Evolutionary conservation across 805 yeast genomes (phyloP).

Genomic region (Kodamaea restingae): DNA sequence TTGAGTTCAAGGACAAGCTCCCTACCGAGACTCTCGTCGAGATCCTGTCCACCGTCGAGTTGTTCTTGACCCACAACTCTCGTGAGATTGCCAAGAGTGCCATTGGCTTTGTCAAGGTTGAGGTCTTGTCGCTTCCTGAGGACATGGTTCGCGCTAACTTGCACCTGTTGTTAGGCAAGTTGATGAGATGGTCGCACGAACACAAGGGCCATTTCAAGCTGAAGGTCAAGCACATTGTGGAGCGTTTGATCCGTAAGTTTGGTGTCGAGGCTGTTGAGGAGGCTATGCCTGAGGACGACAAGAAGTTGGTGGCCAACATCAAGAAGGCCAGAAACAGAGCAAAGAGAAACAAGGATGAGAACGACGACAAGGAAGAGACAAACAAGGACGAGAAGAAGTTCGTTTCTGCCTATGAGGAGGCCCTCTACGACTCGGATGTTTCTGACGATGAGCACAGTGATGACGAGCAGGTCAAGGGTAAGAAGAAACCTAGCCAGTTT

Average conservation of each 20-base stretch:
- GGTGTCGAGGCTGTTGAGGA: conserved; percentile 83
- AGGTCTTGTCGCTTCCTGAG: conserved; percentile 75
- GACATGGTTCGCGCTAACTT: conserved; percentile 68
- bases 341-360: conserved; percentile 60
- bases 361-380: conserved; percentile 39
- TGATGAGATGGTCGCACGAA: conserved; percentile 91
- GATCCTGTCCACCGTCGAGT: conserved; percentile 78
- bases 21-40: conserved; percentile 62
- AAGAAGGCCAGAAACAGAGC: conserved; percentile 82
- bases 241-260: conserved; percentile 83
- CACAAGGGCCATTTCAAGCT: conserved; percentile 93
- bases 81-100: conserved; percentile 93
- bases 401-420: conserved; percentile 89
- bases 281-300: conserved; percentile 87
- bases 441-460: conserved; percentile 52
- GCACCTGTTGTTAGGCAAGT: conserved; percentile 59
- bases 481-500: conserved; percentile 49
- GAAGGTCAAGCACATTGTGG: conserved; percentile 88
- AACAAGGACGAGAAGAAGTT: conserved; percentile 48
- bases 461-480: conserved; percentile 27
- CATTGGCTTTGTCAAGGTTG: conserved; percentile 90
- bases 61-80: conserved; percentile 84
- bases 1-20: conserved; percentile 73
- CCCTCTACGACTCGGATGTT: conserved; percentile 68
- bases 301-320: conserved; percentile 77